Base-by-base conservation (phyloP, 2,329 filamentous ascomycete genomes). In the Fusarium sp. region DNA sequence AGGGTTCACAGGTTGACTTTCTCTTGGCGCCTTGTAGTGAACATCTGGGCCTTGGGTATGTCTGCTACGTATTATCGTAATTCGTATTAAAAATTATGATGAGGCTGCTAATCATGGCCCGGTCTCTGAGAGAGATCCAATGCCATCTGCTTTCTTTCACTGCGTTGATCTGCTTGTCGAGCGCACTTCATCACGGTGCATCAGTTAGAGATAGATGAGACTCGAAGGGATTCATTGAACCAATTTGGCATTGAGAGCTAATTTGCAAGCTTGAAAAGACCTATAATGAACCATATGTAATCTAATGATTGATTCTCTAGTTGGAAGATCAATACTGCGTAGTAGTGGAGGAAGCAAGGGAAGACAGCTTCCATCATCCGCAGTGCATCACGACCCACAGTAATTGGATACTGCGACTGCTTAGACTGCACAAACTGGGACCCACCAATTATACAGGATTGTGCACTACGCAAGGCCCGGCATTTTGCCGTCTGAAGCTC, bases 401-500 rank as follows among this genome's bases (percentile, higher is more conserved):
- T 51, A 18, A 18, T 5, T n/a, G n/a, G n/a, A n/a, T n/a, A n/a
- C n/a, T n/a, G n/a, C n/a, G n/a, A n/a, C n/a, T n/a, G n/a, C n/a
- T n/a, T n/a, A n/a, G n/a, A 5, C 9, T 60, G 27, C 55, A 69
- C 27, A 69, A 61, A 31, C 29, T 13, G 17, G 6, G 9, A 21
- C 49, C 61, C 56, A 66, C 54, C 43, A 29, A 36, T 66, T 57
- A 47, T 45, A 45, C 55, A 39, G 21, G 20, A 37, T 43, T 50
- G 40, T 63, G 62, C 29, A 49, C 21, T 63, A 42, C 51, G 45
- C 61, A 55, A 54, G 39, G 62, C 23, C 66, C 66, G 66, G 62
- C 31, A 56, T 69, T 69, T 69, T 67, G 27, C 66, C 66, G 66
- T 39, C 43, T 59, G 40, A 57, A 69, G 66, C 66, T 69, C 49